Percentiles rank a stretch among this genome's conserved stretches.
Conservation (phyloP, 1,284 basidiomycete species). For the Trichosporon faecale region DNA sequence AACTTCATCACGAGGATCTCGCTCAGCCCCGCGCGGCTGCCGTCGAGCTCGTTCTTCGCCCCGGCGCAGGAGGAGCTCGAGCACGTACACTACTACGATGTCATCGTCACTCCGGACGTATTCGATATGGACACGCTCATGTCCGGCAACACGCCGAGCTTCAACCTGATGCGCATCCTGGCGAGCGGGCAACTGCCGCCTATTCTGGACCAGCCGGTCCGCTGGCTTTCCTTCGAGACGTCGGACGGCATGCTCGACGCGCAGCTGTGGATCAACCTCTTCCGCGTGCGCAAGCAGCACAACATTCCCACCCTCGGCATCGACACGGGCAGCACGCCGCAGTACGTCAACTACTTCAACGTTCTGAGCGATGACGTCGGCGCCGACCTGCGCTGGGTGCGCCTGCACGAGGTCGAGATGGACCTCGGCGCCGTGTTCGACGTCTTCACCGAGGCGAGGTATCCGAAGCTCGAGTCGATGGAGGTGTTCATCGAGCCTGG, state of each 20-base stretch:
- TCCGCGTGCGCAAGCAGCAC: neutral
- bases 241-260: neutral
- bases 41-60: neutral
- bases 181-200: neutral
- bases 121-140: neutral
- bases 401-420: neutral
- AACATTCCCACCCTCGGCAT: neutral
- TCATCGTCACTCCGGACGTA: neutral
- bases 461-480: neutral
- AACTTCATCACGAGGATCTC: neutral
- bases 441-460: neutral
- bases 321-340: neutral
- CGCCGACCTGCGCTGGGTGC: neutral
- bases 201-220: neutral
- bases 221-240: neutral
- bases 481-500: neutral
- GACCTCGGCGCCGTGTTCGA: neutral
- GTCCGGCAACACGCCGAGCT: neutral
- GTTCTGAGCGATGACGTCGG: neutral
- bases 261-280: neutral
- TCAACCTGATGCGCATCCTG: neutral
- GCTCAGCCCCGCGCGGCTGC: neutral
- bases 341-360: neutral
- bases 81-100: neutral
- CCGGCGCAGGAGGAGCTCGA: neutral